These are phyloP conservation scores for Starmerella floris DNA, from an alignment of 805 yeast species.

Conservation along the genomic window DNA sequence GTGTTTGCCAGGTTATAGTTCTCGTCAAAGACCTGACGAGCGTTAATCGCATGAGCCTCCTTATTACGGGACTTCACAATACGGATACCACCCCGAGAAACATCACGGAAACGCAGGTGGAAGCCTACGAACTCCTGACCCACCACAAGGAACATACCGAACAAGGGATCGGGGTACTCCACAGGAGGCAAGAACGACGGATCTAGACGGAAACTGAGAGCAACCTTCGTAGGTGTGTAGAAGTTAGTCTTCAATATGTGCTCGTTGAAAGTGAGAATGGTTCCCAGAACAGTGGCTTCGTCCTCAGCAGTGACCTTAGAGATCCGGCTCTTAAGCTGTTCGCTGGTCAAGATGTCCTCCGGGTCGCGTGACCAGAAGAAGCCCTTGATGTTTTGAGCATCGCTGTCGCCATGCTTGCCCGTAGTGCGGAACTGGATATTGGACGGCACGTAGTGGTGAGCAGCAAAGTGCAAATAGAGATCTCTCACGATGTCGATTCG, in stretches of 20 bases:
- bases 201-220: slow-evolving; percentile 79
- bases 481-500: slow-evolving; percentile 63
- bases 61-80: slow-evolving; percentile 75
- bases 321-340: slow-evolving; percentile 27
- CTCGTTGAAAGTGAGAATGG: slow-evolving; percentile 72
- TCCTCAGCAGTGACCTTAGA: slow-evolving; percentile 59
- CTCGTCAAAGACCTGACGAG: slow-evolving; percentile 84
- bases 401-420: slow-evolving; percentile 22
- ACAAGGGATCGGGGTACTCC: slow-evolving; percentile 88
- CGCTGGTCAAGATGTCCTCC: slow-evolving; percentile 54
- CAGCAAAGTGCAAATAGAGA: slow-evolving; percentile 83
- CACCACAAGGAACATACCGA: slow-evolving; percentile 87
- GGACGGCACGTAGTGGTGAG: slow-evolving; percentile 65
- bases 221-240: slow-evolving; percentile 86
- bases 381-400: slow-evolving; percentile 29
- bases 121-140: slow-evolving; percentile 96
- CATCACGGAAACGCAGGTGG: slow-evolving; percentile 92
- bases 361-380: slow-evolving; percentile 18
- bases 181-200: slow-evolving; percentile 70
- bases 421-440: slow-evolving; percentile 18
- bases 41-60: slow-evolving; percentile 76
- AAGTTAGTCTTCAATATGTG: slow-evolving; percentile 86
- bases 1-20: slow-evolving; percentile 91
- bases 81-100: slow-evolving; percentile 96
- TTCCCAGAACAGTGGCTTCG: slow-evolving; percentile 66